phyloP scores from a whole-genome alignment of 768 basidiomycete genomes.

The Lactarius vividus region DNA sequence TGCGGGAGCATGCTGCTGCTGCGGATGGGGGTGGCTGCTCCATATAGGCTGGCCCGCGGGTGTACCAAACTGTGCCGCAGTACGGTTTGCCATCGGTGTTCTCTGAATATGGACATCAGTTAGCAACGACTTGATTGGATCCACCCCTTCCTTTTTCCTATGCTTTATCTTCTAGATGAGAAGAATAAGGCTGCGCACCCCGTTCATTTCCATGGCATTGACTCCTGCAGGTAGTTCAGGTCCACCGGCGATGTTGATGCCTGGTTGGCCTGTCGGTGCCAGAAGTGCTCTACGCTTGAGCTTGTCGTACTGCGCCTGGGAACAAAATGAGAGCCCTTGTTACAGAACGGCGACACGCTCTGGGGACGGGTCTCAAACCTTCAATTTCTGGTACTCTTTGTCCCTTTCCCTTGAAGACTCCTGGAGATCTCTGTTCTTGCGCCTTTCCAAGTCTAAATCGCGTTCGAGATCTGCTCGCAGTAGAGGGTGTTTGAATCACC shows the following conservation, averaged over 20 bases:
- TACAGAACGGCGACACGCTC: not conserved
- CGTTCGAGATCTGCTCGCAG: constrained; percentile 65
- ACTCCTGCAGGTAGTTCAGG: constrained; percentile 8
- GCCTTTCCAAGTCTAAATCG: constrained; percentile 75
- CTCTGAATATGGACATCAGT: constrained; percentile 9
- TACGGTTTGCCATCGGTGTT: constrained; percentile 13
- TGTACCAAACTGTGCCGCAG: constrained; percentile 7
- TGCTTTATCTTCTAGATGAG: not conserved
- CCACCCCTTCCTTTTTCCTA: not conserved
- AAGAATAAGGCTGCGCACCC: constrained; percentile 5
- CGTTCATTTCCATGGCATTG: constrained; percentile 7
- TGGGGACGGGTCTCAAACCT: constrained; percentile 43
- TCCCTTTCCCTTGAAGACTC: constrained; percentile 74
- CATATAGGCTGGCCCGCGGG: constrained; percentile 12
- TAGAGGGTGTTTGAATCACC: not conserved
- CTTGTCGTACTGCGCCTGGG: constrained; percentile 73
- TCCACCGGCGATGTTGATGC: constrained; percentile 12
- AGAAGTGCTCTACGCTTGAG: constrained; percentile 79
- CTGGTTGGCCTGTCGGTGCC: constrained; percentile 30
- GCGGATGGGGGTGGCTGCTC: constrained; percentile 3
- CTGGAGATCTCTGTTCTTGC: constrained; percentile 70
- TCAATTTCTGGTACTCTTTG: constrained; percentile 85
- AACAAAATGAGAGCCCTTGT: not conserved
- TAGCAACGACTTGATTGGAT: not conserved
- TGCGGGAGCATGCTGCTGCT: not conserved